Evolutionary conservation across 768 basidiomycete genomes (phyloP).

Genomic region (Arthromyces matolae): DNA sequence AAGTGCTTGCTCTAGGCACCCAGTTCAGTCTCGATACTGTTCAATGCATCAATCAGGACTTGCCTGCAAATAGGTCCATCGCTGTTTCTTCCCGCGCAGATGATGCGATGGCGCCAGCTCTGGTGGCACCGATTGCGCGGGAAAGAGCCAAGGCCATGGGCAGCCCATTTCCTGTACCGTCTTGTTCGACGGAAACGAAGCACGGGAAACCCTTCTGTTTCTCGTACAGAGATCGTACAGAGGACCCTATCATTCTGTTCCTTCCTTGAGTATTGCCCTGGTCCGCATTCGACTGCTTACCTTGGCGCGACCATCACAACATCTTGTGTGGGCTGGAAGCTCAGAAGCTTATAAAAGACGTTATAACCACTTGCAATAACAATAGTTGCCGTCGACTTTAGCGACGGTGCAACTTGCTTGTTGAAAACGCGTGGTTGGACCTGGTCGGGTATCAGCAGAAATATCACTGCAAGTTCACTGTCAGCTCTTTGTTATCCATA

Average conservation of each 20-base stretch:
- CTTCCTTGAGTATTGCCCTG: not conserved
- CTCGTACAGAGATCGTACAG: slow-evolving; percentile 56
- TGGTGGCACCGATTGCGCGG: slow-evolving; percentile 57
- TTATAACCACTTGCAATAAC: slow-evolving; percentile 66
- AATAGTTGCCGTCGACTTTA: slow-evolving; percentile 47
- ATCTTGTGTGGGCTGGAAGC: slow-evolving; percentile 50
- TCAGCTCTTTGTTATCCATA: not conserved
- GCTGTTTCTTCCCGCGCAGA: slow-evolving; percentile 60
- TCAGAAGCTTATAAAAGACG: slow-evolving; percentile 55
- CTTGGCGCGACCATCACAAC: slow-evolving; percentile 68
- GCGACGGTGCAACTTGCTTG: slow-evolving; percentile 42
- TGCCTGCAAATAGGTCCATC: slow-evolving; percentile 59
- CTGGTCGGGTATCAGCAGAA: slow-evolving; percentile 62
- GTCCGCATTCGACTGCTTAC: slow-evolving; percentile 22
- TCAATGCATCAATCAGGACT: not conserved
- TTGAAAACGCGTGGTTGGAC: slow-evolving; percentile 64
- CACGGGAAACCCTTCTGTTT: slow-evolving; percentile 62
- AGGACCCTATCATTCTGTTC: slow-evolving; percentile 61
- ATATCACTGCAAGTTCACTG: slow-evolving; percentile 38
- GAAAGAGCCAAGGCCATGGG: slow-evolving; percentile 49
- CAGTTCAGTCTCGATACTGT: not conserved
- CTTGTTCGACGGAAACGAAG: slow-evolving; percentile 62
- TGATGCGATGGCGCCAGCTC: slow-evolving; percentile 59
- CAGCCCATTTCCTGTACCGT: slow-evolving; percentile 49
- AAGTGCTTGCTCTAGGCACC: slow-evolving; percentile 51